These are phyloP conservation scores for Elsinoe perseae DNA, from an alignment of 2,329 filamentous ascomycete species.

Conservation along the genomic window DNA sequence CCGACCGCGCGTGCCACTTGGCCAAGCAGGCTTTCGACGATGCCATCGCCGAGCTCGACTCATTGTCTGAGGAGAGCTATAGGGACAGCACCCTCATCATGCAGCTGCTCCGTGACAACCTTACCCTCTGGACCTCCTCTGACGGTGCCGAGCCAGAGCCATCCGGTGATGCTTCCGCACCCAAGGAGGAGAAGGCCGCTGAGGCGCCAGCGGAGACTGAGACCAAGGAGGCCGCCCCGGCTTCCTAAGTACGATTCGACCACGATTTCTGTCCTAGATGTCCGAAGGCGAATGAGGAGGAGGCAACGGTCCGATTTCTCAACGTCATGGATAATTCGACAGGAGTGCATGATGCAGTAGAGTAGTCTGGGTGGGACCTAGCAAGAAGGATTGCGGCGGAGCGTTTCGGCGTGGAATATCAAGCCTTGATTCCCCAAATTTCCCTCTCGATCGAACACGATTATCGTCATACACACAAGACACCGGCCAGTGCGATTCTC, in stretches of 20 bases:
- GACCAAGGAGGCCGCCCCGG: conserved; percentile 44
- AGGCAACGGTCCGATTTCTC: conserved; percentile 7
- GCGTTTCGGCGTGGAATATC: conserved; percentile 17
- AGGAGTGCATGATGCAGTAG: conserved; percentile 14
- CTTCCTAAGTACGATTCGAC: conserved; percentile 21
- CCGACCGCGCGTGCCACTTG: conserved; percentile 93
- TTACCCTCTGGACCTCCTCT: conserved; percentile 95
- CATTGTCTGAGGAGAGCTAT: conserved; percentile 95
- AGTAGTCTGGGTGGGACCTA: conserved; percentile 14
- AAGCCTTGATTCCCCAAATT: conserved; percentile 17
- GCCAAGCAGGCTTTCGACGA: conserved; percentile 99
- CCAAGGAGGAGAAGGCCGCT: conserved; percentile 47
- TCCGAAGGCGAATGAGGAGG: conserved; percentile 4
- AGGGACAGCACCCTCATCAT: conserved; percentile 98
- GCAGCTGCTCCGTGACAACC: conserved; percentile 96
- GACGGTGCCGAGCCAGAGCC: conserved; percentile 73
- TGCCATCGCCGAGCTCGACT: conserved; percentile 97
- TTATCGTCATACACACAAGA: neutral
- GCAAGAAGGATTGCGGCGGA: conserved; percentile 15
- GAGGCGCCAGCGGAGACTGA: conserved; percentile 32
- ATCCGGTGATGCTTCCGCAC: conserved; percentile 44
- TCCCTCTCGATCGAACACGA: conserved; percentile 7
- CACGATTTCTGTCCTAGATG: conserved; percentile 10
- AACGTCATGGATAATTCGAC: conserved; percentile 12
- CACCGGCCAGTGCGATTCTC: neutral